These are phyloP conservation scores for Sclerotinia sclerotiorum DNA, from an alignment of 2,329 filamentous ascomycete species.

Conservation along the genomic window DNA sequence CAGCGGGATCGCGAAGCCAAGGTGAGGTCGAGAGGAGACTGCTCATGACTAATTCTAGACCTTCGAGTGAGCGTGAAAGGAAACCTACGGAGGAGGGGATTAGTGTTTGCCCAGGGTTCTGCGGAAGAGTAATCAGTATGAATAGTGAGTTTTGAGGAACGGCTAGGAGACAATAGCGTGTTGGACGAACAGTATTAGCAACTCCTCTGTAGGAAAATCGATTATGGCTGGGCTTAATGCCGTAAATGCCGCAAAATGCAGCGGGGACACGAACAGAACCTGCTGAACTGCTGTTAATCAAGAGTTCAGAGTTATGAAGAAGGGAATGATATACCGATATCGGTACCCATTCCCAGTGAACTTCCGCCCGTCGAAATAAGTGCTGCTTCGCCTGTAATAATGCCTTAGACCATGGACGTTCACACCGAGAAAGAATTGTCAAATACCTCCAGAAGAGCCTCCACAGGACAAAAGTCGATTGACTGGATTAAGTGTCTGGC, in stretches of 20 bases:
- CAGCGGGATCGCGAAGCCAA: slow-evolving; percentile 64
- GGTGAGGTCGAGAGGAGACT: slow-evolving; percentile 56
- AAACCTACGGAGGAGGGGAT: slow-evolving; percentile 62
- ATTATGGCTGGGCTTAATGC: slow-evolving; percentile 41
- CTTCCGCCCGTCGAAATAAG: slow-evolving; percentile 32
- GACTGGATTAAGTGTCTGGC: slow-evolving; percentile 53
- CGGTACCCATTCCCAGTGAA: slow-evolving; percentile 34
- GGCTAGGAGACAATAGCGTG: neutral
- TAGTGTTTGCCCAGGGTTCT: slow-evolving; percentile 53
- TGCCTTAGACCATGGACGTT: neutral
- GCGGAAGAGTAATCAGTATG: neutral
- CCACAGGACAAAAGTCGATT: slow-evolving; percentile 58
- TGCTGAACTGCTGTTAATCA: slow-evolving; percentile 12
- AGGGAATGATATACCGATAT: slow-evolving; percentile 29
- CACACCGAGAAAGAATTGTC: slow-evolving; percentile 5
- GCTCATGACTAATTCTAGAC: slow-evolving; percentile 54
- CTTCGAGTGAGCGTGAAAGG: slow-evolving; percentile 53
- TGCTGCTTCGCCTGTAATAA: slow-evolving; percentile 31
- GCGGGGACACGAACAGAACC: slow-evolving; percentile 39
- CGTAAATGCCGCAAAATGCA: slow-evolving; percentile 40
- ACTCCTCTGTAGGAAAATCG: slow-evolving; percentile 50
- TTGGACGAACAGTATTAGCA: slow-evolving; percentile 52
- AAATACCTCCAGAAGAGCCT: slow-evolving; percentile 56
- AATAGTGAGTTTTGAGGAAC: neutral
- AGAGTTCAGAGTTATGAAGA: neutral